These are phyloP conservation scores for Metschnikowia dekortorum DNA, from an alignment of 805 yeast genomes.

Conservation along the genomic window DNA sequence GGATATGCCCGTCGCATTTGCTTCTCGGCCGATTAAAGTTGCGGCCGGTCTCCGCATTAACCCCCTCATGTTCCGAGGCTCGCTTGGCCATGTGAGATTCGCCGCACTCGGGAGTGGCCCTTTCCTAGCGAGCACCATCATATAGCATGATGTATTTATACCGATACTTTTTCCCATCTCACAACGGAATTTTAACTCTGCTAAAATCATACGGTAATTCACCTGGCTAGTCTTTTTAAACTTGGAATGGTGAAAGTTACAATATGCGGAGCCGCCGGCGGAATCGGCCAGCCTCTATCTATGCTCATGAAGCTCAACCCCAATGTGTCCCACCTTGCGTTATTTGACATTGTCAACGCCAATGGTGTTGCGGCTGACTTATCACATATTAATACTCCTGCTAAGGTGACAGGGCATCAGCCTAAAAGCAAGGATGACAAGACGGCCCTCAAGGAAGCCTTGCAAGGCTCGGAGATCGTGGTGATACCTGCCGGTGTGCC, in stretches of 20 bases:
- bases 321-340: slow-evolving; percentile 34
- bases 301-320: slow-evolving; percentile 39
- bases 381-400: slow-evolving; percentile 39
- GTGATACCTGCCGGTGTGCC: slow-evolving; percentile 47
- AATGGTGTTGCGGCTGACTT: slow-evolving; percentile 46
- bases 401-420: slow-evolving; percentile 38
- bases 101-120: slow-evolving; percentile 1
- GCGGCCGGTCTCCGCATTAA: neutral
- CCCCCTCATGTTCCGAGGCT: slow-evolving; percentile 1
- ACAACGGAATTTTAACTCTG: neutral
- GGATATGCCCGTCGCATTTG: neutral
- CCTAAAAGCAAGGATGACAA: slow-evolving; percentile 37
- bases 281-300: slow-evolving; percentile 46
- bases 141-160: neutral
- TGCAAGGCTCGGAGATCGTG: slow-evolving; percentile 37
- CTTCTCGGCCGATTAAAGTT: neutral
- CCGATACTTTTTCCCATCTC: neutral
- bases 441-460: slow-evolving; percentile 33
- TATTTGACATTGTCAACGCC: slow-evolving; percentile 43
- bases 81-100: slow-evolving; percentile 2
- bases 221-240: too few species aligned
- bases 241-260: slow-evolving; percentile 40
- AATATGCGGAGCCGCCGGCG: slow-evolving; percentile 48
- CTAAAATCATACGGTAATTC: neutral
- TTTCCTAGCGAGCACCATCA: neutral